phyloP scores from a whole-genome alignment of 2,329 filamentous ascomycete species.

The Penicillium digitatum region DNA sequence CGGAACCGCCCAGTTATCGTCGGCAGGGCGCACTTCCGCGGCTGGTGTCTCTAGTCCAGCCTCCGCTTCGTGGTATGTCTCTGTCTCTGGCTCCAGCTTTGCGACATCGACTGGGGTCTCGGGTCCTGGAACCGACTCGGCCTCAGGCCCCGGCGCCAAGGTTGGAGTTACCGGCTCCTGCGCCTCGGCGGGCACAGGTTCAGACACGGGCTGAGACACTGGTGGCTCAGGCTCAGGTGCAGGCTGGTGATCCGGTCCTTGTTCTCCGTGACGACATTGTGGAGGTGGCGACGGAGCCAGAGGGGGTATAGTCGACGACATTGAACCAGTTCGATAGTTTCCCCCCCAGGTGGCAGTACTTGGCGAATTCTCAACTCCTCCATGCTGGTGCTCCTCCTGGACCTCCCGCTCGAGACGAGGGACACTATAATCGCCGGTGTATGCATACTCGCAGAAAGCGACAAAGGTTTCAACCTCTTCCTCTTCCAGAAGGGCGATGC shows the following conservation, averaged over 20 bases:
- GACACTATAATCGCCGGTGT: slow-evolving; percentile 47
- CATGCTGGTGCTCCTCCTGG: slow-evolving; percentile 19
- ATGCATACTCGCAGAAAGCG: slow-evolving; percentile 49
- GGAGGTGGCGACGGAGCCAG: slow-evolving; percentile 32
- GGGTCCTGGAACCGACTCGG: background rate
- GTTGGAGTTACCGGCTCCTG: background rate
- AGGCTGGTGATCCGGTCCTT: background rate
- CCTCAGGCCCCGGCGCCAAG: background rate
- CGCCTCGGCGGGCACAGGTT: background rate
- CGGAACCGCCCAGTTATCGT: background rate
- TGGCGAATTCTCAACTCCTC: slow-evolving; percentile 10
- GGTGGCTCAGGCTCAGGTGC: background rate
- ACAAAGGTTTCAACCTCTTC: slow-evolving; percentile 49
- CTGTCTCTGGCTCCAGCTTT: background rate
- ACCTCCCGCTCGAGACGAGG: slow-evolving; percentile 20
- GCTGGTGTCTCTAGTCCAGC: background rate
- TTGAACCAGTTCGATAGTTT: slow-evolving; percentile 20
- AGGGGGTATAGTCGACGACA: slow-evolving; percentile 28
- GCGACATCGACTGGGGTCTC: background rate
- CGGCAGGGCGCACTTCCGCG: background rate
- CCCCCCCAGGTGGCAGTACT: slow-evolving; percentile 17
- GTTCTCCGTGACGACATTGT: background rate
- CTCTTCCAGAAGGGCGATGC: slow-evolving; percentile 44
- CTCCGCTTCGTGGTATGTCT: slow-evolving; percentile 1
- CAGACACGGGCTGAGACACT: background rate